These are phyloP conservation scores for Nemania bipapillata DNA, from an alignment of 2,329 filamentous ascomycete genomes.

Conservation along the genomic window DNA sequence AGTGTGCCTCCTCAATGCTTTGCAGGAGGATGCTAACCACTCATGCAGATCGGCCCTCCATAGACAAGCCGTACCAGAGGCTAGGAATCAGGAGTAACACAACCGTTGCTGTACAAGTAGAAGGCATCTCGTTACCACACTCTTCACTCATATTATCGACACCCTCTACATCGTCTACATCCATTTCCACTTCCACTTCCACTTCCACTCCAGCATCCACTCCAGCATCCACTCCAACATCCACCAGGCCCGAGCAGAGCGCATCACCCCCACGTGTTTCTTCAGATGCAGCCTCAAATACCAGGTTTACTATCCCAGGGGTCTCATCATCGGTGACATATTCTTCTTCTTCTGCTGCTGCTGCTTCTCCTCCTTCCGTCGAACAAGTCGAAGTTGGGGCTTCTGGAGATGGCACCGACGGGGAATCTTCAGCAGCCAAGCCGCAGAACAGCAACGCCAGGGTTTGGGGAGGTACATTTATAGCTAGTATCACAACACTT, in stretches of 20 bases:
- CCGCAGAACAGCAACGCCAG: constrained; percentile 6
- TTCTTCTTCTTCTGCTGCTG: too few species aligned
- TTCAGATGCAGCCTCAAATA: constrained; percentile 1
- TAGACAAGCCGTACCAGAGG: constrained; percentile 17
- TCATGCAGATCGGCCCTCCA: constrained; percentile 18
- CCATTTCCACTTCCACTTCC: neutral
- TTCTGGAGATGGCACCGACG: constrained; percentile 3
- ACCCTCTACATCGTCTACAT: neutral
- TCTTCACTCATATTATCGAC: neutral
- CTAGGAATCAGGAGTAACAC: constrained; percentile 24
- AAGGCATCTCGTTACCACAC: neutral
- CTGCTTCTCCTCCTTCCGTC: too few species aligned
- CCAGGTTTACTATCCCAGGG: neutral
- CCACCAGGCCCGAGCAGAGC: neutral
- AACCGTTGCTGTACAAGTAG: constrained; percentile 2
- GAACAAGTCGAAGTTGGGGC: neutral
- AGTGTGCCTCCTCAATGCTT: constrained; percentile 17
- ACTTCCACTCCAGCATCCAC: neutral
- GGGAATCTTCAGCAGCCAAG: neutral
- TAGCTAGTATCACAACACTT: constrained; percentile 28
- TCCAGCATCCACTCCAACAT: neutral
- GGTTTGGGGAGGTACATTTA: constrained; percentile 23
- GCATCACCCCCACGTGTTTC: constrained; percentile 6
- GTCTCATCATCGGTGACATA: too few species aligned
- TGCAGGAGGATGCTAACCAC: constrained; percentile 29